Evolutionary conservation across 345 rosid species (phyloP).

Genomic region (Cochlearia excelsa): DNA sequence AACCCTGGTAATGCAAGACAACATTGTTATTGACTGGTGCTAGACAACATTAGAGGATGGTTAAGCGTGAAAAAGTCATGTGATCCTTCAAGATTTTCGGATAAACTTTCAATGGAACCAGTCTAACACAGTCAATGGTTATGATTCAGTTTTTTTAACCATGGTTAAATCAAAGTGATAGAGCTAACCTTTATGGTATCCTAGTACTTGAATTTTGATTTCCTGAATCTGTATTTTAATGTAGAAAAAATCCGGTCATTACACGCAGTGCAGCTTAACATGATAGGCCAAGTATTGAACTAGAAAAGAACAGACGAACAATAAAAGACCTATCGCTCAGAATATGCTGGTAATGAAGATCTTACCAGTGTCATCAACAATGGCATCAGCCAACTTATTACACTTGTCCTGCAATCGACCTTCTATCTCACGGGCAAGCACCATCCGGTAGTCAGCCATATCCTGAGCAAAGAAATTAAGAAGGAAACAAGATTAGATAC

Average conservation of each 20-base stretch:
- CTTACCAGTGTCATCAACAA: slow-evolving; percentile 87
- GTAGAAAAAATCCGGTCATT: slow-evolving; percentile 2
- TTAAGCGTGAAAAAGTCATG: slow-evolving; percentile 1
- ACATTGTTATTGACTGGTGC: not conserved
- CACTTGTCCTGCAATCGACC: slow-evolving; percentile 58
- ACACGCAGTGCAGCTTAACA: not conserved
- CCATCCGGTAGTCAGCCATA: slow-evolving; percentile 77
- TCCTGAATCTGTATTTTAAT: slow-evolving; percentile 55
- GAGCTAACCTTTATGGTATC: slow-evolving; percentile 85
- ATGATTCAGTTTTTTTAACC: not conserved
- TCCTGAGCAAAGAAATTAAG: slow-evolving; percentile 44
- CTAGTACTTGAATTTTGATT: slow-evolving; percentile 69
- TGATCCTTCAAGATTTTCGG: not conserved
- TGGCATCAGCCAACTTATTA: slow-evolving; percentile 80
- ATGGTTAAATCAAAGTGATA: not conserved
- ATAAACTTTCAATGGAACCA: not conserved
- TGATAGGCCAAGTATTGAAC: not conserved
- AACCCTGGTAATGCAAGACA: slow-evolving; percentile 50
- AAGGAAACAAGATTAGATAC: slow-evolving; percentile 15
- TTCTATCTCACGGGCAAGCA: slow-evolving; percentile 81
- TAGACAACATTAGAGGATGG: slow-evolving; percentile 1
- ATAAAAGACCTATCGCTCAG: not conserved
- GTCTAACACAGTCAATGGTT: not conserved
- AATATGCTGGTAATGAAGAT: slow-evolving; percentile 10
- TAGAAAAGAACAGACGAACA: slow-evolving; percentile 18